phyloP scores from a whole-genome alignment of 768 basidiomycete species.

The Cystobasidiopsis lactophilus region DNA sequence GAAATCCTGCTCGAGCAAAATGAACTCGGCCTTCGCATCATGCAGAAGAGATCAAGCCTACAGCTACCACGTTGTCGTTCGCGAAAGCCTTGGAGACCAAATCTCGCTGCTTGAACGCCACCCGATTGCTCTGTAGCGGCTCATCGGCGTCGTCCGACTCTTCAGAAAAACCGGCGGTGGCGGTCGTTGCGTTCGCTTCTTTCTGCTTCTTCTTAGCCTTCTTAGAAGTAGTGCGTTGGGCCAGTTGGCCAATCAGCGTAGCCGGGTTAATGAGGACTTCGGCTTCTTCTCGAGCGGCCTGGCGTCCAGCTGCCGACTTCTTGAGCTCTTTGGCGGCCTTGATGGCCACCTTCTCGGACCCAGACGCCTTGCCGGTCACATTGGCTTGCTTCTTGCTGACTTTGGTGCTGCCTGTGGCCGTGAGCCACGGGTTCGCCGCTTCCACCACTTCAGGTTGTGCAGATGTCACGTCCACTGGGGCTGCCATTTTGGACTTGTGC shows the following conservation, averaged over 20 bases:
- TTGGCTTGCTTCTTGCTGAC: neutral
- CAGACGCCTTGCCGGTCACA: neutral
- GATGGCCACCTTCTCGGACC: slow-evolving; percentile 10
- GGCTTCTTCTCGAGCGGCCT: slow-evolving; percentile 48
- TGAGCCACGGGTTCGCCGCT: neutral
- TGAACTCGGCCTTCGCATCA: neutral
- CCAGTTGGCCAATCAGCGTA: slow-evolving; percentile 22
- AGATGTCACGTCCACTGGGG: neutral
- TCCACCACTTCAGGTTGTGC: neutral
- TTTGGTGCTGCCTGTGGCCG: neutral
- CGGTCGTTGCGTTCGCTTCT: slow-evolving; percentile 14
- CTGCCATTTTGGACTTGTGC: neutral
- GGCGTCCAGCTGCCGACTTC: slow-evolving; percentile 38
- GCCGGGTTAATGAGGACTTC: slow-evolving; percentile 50
- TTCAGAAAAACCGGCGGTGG: slow-evolving; percentile 27
- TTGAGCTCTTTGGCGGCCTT: slow-evolving; percentile 18
- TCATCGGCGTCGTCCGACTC: slow-evolving; percentile 37
- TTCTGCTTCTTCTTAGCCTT: slow-evolving; percentile 18
- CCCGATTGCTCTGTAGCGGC: slow-evolving; percentile 23
- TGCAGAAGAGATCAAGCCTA: slow-evolving; percentile 24
- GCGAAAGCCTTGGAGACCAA: slow-evolving; percentile 88
- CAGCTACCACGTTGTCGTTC: slow-evolving; percentile 84
- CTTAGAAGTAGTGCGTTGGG: slow-evolving; percentile 10
- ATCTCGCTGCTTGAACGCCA: slow-evolving; percentile 71
- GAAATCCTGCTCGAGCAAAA: slow-evolving; percentile 41